Conservation (phyloP, 768 basidiomycete genomes). For the Collybia sp. region DNA sequence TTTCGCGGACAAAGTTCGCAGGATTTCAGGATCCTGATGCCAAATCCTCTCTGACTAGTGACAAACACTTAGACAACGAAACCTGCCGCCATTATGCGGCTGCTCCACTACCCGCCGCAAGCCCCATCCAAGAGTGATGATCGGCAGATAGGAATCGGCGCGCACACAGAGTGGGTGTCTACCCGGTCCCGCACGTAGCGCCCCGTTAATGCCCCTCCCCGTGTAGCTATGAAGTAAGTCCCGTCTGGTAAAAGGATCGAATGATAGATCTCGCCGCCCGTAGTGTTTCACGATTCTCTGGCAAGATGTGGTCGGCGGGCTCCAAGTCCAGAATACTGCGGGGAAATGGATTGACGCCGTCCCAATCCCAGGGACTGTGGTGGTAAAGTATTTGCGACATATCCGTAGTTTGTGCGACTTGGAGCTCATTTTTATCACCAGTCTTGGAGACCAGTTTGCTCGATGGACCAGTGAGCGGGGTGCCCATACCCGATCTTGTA, state of each 20-base stretch:
- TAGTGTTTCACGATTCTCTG: conserved; percentile 88
- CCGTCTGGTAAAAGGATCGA: not conserved
- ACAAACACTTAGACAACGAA: conserved; percentile 44
- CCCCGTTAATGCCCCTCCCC: too few relatives aligned
- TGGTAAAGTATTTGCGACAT: conserved; percentile 64
- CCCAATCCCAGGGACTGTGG: conserved; percentile 74
- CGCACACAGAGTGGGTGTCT: conserved; percentile 64
- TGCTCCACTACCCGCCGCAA: conserved; percentile 78
- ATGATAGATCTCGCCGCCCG: not conserved
- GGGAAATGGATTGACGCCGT: conserved; percentile 82
- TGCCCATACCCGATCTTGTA: not conserved
- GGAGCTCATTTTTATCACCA: conserved; percentile 9
- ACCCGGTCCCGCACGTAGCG: too few relatives aligned
- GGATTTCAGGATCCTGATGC: not conserved
- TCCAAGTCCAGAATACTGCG: conserved; percentile 78
- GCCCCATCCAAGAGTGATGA: conserved; percentile 38
- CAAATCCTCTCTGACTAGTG: not conserved
- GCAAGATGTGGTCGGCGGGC: conserved; percentile 70
- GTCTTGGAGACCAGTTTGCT: conserved; percentile 84
- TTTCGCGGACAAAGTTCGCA: conserved; percentile 64
- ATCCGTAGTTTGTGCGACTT: not conserved
- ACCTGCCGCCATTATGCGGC: conserved; percentile 17
- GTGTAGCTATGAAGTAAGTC: conserved; percentile 39
- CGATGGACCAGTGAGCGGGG: conserved; percentile 75
- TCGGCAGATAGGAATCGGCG: conserved; percentile 77